These are phyloP conservation scores for Farysia itapuensis DNA, from an alignment of 1,284 basidiomycete genomes.

Conservation along the genomic window DNA sequence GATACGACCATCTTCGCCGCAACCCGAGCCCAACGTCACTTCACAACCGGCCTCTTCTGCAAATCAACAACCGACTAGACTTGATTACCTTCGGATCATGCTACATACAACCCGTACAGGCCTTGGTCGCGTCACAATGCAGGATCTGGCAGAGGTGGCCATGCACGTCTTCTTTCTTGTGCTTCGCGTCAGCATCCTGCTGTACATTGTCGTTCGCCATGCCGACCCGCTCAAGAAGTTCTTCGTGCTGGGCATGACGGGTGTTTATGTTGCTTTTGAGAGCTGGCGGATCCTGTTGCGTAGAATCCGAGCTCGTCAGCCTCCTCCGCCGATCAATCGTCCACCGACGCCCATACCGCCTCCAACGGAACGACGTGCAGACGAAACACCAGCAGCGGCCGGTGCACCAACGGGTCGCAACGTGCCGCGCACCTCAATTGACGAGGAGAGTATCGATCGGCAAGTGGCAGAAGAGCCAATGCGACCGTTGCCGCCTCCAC, in stretches of 20 bases:
- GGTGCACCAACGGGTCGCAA: constrained; percentile 4
- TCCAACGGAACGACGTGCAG: neutral
- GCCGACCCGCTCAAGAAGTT: constrained; percentile 29
- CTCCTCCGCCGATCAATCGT: neutral
- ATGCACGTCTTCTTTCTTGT: constrained; percentile 36
- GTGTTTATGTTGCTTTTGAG: constrained; percentile 29
- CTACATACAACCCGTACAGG: too few relatives aligned
- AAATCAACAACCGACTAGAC: too few relatives aligned
- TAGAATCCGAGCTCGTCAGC: constrained; percentile 9
- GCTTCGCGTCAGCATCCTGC: constrained; percentile 38
- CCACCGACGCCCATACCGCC: neutral
- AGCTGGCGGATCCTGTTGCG: constrained; percentile 25
- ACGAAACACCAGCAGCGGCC: constrained; percentile 1
- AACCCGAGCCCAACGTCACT: too few relatives aligned
- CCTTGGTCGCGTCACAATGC: constrained; percentile 13
- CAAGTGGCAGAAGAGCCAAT: constrained; percentile 8
- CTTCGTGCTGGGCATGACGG: constrained; percentile 25
- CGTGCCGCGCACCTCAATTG: constrained; percentile 7
- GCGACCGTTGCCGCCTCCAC: constrained; percentile 17
- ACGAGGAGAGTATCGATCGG: constrained; percentile 10
- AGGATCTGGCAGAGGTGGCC: constrained; percentile 15
- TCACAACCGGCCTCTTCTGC: too few relatives aligned
- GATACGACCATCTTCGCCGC: neutral
- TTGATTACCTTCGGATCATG: too few relatives aligned
- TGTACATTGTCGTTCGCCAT: constrained; percentile 33